These are phyloP conservation scores for Solanum megistacrolobum DNA, from an alignment of 257 asterid genomes.

Conservation along the genomic window DNA sequence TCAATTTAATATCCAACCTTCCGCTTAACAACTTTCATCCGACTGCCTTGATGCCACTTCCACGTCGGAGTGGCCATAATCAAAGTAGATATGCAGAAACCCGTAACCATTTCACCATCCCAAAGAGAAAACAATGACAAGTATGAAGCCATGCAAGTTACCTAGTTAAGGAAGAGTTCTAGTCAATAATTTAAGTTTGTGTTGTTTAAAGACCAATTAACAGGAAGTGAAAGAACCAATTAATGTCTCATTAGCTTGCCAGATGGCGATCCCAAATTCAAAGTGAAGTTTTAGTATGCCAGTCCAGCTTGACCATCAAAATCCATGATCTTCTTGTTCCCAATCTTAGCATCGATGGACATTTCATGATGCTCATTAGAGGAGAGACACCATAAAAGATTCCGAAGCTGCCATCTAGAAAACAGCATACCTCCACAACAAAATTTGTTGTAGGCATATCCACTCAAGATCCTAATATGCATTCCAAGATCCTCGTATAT, in stretches of 20 bases:
- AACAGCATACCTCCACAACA: conserved; percentile 80
- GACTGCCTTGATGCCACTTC: conserved; percentile 79
- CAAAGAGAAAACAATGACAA: conserved; percentile 3
- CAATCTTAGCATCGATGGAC: conserved; percentile 89
- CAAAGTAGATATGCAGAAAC: conserved; percentile 17
- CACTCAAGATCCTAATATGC: conserved; percentile 56
- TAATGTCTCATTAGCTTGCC: conserved; percentile 14
- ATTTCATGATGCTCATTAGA: conserved; percentile 71
- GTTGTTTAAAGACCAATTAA: conserved; percentile 22
- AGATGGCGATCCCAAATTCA: conserved; percentile 42
- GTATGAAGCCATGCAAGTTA: conserved; percentile 23
- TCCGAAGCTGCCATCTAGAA: conserved; percentile 54
- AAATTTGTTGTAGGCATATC: conserved; percentile 48
- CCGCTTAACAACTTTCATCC: conserved; percentile 81
- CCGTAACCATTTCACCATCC: conserved; percentile 24
- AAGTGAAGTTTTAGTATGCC: conserved; percentile 31
- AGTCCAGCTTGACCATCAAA: conserved; percentile 68
- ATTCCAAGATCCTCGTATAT: conserved; percentile 66
- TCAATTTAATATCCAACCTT: conserved; percentile 77
- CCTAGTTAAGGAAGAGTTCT: conserved; percentile 26
- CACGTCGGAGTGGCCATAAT: conserved; percentile 48
- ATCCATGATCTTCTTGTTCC: conserved; percentile 77
- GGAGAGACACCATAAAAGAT: conserved; percentile 59
- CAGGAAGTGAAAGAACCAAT: conserved; percentile 23
- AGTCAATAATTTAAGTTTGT: conserved; percentile 10